Evolutionary conservation across 345 rosid species (phyloP).

Genomic region (Ceriops tagal): DNA sequence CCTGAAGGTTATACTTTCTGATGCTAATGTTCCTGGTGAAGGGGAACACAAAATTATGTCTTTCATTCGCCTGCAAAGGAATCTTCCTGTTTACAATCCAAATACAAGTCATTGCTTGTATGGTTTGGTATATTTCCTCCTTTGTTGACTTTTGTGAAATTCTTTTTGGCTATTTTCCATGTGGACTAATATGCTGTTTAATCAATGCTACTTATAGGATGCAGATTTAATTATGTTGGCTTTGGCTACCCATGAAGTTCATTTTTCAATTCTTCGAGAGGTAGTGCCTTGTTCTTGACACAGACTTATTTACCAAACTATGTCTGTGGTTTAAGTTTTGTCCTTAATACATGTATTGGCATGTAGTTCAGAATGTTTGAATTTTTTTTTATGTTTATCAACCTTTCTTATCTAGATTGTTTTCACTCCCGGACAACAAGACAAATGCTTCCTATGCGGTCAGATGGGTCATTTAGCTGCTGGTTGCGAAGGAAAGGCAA

Average conservation of each 20-base stretch:
- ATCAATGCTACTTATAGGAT: slow-evolving; percentile 53
- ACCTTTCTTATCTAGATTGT: slow-evolving; percentile 49
- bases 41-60: slow-evolving; percentile 98
- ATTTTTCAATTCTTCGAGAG: slow-evolving; percentile 96
- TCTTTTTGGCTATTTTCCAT: background rate
- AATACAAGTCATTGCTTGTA: slow-evolving; percentile 88
- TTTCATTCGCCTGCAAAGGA: slow-evolving; percentile 82
- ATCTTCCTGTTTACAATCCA: slow-evolving; percentile 83
- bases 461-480: slow-evolving; percentile 93
- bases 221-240: slow-evolving; percentile 98
- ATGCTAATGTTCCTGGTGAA: slow-evolving; percentile 99
- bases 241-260: slow-evolving; percentile 91
- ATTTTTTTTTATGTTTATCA: background rate
- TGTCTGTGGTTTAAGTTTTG: background rate
- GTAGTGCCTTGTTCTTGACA: slow-evolving; percentile 29
- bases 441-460: slow-evolving; percentile 92
- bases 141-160: background rate
- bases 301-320: background rate
- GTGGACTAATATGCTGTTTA: slow-evolving; percentile 14
- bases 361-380: background rate
- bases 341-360: background rate
- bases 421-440: slow-evolving; percentile 66
- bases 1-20: slow-evolving; percentile 89
- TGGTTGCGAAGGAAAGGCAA: slow-evolving; percentile 79
- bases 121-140: slow-evolving; percentile 76